Evolutionary conservation across 2,329 filamentous ascomycete species (phyloP).

Genomic region (Fusarium sp.): DNA sequence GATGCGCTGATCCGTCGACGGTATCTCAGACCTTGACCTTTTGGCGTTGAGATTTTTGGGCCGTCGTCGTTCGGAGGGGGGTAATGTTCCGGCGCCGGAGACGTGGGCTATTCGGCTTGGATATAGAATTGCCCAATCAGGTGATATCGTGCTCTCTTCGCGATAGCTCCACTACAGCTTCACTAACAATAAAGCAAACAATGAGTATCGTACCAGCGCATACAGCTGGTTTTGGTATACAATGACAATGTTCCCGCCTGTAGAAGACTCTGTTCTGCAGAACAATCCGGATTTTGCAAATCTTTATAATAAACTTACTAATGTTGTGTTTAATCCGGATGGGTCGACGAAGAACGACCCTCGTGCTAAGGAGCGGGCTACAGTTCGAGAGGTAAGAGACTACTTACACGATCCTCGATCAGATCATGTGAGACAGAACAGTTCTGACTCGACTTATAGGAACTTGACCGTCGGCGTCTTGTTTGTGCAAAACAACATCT

Average conservation of each 20-base stretch:
- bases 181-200: conserved; percentile 21
- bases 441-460: conserved; percentile 51
- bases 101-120: not conserved
- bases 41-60: conserved; percentile 46
- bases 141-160: conserved; percentile 53
- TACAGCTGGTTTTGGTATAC: conserved; percentile 11
- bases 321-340: conserved; percentile 67
- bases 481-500: conserved; percentile 64
- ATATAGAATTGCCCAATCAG: conserved; percentile 46
- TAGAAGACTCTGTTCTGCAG: conserved; percentile 66
- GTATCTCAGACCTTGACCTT: conserved; percentile 10
- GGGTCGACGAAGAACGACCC: conserved; percentile 68
- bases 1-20: conserved; percentile 41
- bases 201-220: not conserved
- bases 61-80: conserved; percentile 32
- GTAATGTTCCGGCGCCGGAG: conserved; percentile 47
- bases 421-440: not conserved
- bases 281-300: conserved; percentile 71
- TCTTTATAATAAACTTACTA: conserved; percentile 68
- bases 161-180: conserved; percentile 34
- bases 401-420: not conserved
- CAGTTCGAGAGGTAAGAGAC: conserved; percentile 61
- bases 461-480: conserved; percentile 63
- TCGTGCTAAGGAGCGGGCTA: conserved; percentile 63
- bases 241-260: conserved; percentile 66